phyloP scores from a whole-genome alignment of 805 yeast genomes.

The Candida maesae region DNA sequence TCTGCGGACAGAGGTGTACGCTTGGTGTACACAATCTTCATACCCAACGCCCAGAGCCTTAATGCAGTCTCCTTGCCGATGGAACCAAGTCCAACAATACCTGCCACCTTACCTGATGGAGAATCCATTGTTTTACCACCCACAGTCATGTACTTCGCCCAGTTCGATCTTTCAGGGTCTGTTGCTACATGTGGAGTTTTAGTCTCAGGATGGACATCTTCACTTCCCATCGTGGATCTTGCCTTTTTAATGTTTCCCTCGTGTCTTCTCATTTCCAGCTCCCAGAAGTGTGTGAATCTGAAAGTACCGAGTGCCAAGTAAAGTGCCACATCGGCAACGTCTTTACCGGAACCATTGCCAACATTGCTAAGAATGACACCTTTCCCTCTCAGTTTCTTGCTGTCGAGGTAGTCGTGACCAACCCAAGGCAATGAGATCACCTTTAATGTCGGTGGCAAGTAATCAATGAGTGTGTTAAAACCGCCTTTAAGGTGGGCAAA shows the following conservation, averaged over 20 bases:
- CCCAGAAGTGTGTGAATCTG: constrained; percentile 51
- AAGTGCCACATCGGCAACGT: constrained; percentile 72
- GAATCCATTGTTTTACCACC: constrained; percentile 44
- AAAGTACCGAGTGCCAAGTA: constrained; percentile 55
- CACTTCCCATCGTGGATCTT: constrained; percentile 37
- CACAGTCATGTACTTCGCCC: constrained; percentile 40
- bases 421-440: constrained; percentile 56
- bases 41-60: constrained; percentile 53
- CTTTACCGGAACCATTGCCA: constrained; percentile 54
- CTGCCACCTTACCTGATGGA: constrained; percentile 54
- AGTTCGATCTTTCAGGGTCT: constrained; percentile 33
- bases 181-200: constrained; percentile 5
- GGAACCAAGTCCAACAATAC: constrained; percentile 69
- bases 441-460: constrained; percentile 44
- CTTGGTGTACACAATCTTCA: constrained; percentile 60
- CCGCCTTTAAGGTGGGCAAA: constrained; percentile 43
- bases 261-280: constrained; percentile 35
- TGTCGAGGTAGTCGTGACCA: constrained; percentile 54
- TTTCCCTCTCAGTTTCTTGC: constrained; percentile 37
- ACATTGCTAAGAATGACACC: constrained; percentile 59
- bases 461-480: constrained; percentile 39
- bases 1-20: constrained; percentile 40
- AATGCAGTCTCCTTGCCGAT: constrained; percentile 63
- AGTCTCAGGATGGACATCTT: constrained; percentile 17
- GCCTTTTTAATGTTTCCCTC: constrained; percentile 42